Evolutionary conservation across 2,329 filamentous ascomycete species (phyloP).

Genomic region (Drechslerella coelobrocha): DNA sequence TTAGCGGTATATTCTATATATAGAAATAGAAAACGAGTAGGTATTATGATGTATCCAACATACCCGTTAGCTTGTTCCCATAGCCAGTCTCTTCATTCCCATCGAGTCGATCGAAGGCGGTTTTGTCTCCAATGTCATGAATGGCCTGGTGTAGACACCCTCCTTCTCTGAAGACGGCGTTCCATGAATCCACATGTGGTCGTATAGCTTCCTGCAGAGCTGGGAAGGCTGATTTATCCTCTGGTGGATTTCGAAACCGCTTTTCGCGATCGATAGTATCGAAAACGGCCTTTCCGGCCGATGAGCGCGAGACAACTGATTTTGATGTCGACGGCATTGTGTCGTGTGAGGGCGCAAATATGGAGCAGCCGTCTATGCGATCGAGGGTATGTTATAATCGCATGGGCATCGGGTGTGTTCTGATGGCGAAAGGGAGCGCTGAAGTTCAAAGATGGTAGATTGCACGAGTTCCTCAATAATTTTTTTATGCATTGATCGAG

Average conservation of each 20-base stretch:
- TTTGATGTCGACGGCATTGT: conserved; percentile 48
- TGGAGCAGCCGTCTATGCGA: conserved; percentile 20
- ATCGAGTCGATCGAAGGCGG: conserved; percentile 82
- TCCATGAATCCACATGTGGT: conserved; percentile 95
- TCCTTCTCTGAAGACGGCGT: conserved; percentile 78
- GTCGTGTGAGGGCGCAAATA: neutral
- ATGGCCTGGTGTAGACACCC: conserved; percentile 77
- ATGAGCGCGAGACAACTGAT: conserved; percentile 44
- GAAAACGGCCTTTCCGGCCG: conserved; percentile 61
- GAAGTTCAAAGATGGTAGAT: conserved; percentile 9
- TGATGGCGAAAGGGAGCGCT: conserved; percentile 14
- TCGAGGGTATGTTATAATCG: conserved; percentile 16
- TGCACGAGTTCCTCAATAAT: conserved; percentile 16
- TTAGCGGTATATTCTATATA: neutral
- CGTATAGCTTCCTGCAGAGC: conserved; percentile 82
- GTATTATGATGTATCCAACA: conserved; percentile 3
- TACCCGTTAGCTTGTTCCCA: conserved; percentile 73
- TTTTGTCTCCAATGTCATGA: conserved; percentile 87
- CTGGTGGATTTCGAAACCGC: conserved; percentile 86
- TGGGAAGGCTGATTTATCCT: conserved; percentile 86
- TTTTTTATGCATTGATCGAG: conserved; percentile 48
- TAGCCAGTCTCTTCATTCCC: conserved; percentile 64
- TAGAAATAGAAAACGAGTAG: neutral
- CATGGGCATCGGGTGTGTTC: conserved; percentile 21
- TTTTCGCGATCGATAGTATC: conserved; percentile 84